Percentiles rank a stretch among this genome's conserved stretches.
Evolutionary conservation across 768 basidiomycete species (phyloP).

Genomic region (Rhodocollybia butyracea): DNA sequence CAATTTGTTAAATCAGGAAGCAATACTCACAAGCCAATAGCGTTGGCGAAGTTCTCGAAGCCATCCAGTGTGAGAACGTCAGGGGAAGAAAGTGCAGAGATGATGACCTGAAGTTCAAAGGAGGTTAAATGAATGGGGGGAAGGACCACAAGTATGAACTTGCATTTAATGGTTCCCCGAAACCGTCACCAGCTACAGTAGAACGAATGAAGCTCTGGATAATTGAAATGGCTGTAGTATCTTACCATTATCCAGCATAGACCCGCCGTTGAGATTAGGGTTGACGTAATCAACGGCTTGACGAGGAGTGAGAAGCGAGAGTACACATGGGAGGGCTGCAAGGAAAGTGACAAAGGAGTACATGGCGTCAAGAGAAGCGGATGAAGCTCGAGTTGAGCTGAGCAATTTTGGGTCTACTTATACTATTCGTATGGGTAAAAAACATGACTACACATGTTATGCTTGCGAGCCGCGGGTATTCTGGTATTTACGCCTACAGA

Average conservation of each 20-base stretch:
- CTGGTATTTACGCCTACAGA: too few relatives aligned
- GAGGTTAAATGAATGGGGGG: neutral
- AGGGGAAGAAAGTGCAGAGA: constrained; percentile 61
- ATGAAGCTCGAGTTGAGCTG: too few relatives aligned
- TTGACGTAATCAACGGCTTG: constrained; percentile 28
- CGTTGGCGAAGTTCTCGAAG: constrained; percentile 54
- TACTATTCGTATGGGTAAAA: too few relatives aligned
- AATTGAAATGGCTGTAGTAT: constrained; percentile 18
- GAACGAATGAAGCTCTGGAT: neutral
- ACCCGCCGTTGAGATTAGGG: constrained; percentile 51
- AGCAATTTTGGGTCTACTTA: too few relatives aligned
- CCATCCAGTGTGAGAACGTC: constrained; percentile 54
- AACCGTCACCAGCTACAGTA: constrained; percentile 24
- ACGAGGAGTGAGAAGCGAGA: constrained; percentile 14
- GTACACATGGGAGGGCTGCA: constrained; percentile 2
- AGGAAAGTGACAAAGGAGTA: constrained; percentile 1
- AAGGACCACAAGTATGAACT: constrained; percentile 20
- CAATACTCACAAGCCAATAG: constrained; percentile 57
- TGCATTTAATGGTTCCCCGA: constrained; percentile 79
- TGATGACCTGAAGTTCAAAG: constrained; percentile 42
- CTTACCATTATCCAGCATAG: constrained; percentile 58
- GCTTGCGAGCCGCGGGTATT: too few relatives aligned
- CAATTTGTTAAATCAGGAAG: too few relatives aligned
- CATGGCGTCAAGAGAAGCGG: too few relatives aligned
- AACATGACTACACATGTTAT: too few relatives aligned